Evolutionary conservation across 805 yeast species (phyloP), one percentile per base, ranked within the genome.

Genomic region (Ogataea dorogensis): DNA sequence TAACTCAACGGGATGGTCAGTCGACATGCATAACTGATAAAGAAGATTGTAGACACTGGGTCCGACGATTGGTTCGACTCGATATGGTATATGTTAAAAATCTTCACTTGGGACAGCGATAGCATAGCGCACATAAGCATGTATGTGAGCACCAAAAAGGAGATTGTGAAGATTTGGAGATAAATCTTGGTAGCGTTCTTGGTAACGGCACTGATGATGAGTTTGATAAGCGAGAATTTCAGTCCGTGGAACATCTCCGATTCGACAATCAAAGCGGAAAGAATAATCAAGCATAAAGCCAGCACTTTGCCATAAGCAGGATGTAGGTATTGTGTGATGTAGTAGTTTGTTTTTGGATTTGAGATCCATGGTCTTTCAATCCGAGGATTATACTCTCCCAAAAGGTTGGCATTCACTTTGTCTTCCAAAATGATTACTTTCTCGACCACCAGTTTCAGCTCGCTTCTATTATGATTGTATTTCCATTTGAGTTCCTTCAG

Each of bases 1-100:
- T 82, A 86, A 17, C 86, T 77, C 44, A 86, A 65, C 8, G 95
- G 95, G 9, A 86, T 79, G 0, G 95, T 84, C 54, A 86, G 65
- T 44, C 95, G 77, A 33, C 89, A 82, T 13, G 86, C 79, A 50
- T 86, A 86, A 50, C 84, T 81, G 14, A 88, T 77, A 56, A 84
- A 86, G 54, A 86, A 86, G 21, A 86, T 70, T 15, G 83, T 72
- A 11, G 86, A 78, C 0, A 85, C 82, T 0, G 86, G 81, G 53
- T 82, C 91, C 0, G 91, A 80, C 35, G 78, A 72, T 44, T 71
- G 71, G 13, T 81, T 77, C 10, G 83, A 87, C 30, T 59, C 59
- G 40, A 86, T 68, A 43, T 83, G 88, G 55, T 85, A 86, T 57
- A 82, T 70, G 53, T 82, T 81, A 67, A 86, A 86, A 5, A 86